Conservation (phyloP, 805 yeast genomes). For the Monosporozyma aquatica region DNA sequence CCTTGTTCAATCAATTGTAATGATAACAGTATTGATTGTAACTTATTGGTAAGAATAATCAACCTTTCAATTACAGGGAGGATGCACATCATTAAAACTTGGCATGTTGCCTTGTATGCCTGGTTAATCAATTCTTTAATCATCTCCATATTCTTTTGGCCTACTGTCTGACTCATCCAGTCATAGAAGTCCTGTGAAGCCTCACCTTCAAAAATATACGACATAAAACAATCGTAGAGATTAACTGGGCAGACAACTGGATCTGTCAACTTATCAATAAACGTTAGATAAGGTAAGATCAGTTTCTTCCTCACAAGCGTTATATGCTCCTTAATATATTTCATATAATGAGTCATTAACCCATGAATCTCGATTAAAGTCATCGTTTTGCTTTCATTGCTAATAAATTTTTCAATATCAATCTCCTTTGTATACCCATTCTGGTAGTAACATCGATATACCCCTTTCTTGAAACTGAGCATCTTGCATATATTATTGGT, state of each 20-base stretch:
- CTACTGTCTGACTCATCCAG: conserved; percentile 57
- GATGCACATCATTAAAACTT: conserved; percentile 39
- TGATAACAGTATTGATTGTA: conserved; percentile 4
- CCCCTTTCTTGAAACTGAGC: neutral
- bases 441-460: conserved; percentile 3
- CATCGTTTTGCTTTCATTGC: neutral
- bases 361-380: conserved; percentile 10
- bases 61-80: conserved; percentile 50
- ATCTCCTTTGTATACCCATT: conserved; percentile 6
- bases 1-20: neutral
- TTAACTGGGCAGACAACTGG: conserved; percentile 12
- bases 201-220: conserved; percentile 38
- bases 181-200: conserved; percentile 42
- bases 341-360: conserved; percentile 9
- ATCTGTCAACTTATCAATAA: conserved; percentile 13
- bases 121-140: conserved; percentile 44
- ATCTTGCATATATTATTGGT: neutral
- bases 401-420: conserved; percentile 5
- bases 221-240: conserved; percentile 30
- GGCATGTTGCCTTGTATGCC: conserved; percentile 42
- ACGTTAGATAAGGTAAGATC: conserved; percentile 15
- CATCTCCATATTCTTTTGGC: conserved; percentile 54
- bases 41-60: conserved; percentile 31
- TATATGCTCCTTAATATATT: conserved; percentile 15
- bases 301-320: conserved; percentile 14